Evolutionary conservation across 2,329 filamentous ascomycete genomes (phyloP), one percentile per base, ranked within the genome.

Genomic region (Ceratocystis variospora): DNA sequence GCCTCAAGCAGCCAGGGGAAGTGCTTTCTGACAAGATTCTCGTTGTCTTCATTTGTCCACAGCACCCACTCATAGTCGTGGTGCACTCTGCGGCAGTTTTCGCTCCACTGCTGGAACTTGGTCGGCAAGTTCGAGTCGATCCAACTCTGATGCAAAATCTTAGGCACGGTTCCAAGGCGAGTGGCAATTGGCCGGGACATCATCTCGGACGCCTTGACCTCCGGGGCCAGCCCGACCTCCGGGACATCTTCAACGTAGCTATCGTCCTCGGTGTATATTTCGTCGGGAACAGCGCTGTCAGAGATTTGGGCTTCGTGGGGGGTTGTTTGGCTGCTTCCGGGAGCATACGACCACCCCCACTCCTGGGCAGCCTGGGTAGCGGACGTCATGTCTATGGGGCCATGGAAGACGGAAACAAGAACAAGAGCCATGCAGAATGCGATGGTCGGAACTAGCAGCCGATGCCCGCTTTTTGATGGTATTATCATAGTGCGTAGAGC

Each of bases 41-140:
- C 69, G 68, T 75, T 76, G 63, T 75, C 74, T 46, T 74, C 71
- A 62, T 75, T 73, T 3, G 74, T 75, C 74, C 74, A 76, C 15
- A 76, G 67, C 28, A 75, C 73, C 71, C 73, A 75, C 67, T 76
- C 73, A 71, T 73, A 75, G 62, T 73, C 72, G 5, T 69, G 68
- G 61, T 75, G 73, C 57, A 69, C 68, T 53, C 67, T 46, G 15
- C 73, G 70, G 64, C 74, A 75, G 2, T 68, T 70, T n/a, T 67
- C 65, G 66, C 73, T 75, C 74, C 74, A 75, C 53, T 68, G 59
- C 41, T 73, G 62, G 41, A 75, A 73, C 68, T 72, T 72, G 37
- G 67, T 45, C 1, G 72, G 72, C 12, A 73, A 68, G 31, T 69
- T 66, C 5, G 57, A 57, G 31, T 70, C 64, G 48, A 71, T 72